Conservation (phyloP, 2,329 filamentous ascomycete species). For the Fusarium sp. region DNA sequence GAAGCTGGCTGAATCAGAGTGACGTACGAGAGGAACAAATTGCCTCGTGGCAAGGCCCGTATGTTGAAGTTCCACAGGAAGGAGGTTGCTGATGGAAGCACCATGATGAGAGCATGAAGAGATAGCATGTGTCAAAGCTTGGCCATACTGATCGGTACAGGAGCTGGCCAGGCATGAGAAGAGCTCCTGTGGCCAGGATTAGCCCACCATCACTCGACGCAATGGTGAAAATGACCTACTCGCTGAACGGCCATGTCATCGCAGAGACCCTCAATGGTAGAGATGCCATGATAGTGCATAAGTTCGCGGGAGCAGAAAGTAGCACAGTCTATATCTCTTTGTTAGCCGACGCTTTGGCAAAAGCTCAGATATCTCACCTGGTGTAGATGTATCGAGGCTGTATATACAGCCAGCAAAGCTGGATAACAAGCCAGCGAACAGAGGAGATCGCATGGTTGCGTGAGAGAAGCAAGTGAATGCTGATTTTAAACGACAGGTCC, state of each 20-base stretch:
- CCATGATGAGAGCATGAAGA: slow-evolving; percentile 44
- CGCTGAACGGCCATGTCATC: slow-evolving; percentile 39
- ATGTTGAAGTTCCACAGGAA: slow-evolving; percentile 46
- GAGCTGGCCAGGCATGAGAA: slow-evolving; percentile 48
- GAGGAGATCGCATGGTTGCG: slow-evolving; percentile 40
- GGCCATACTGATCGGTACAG: slow-evolving; percentile 47
- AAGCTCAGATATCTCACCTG: slow-evolving; percentile 13
- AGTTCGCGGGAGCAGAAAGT: slow-evolving; percentile 31
- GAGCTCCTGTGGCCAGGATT: slow-evolving; percentile 39
- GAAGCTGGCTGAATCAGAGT: slow-evolving; percentile 15
- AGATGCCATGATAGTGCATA: slow-evolving; percentile 10
- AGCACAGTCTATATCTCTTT: slow-evolving; percentile 20
- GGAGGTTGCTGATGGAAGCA: slow-evolving; percentile 43
- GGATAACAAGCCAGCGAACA: slow-evolving; percentile 15
- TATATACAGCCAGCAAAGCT: slow-evolving; percentile 13
- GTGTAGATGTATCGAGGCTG: slow-evolving; percentile 1
- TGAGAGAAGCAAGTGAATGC: not conserved
- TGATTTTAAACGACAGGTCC: slow-evolving; percentile 49
- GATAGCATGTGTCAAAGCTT: slow-evolving; percentile 44
- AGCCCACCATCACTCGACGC: slow-evolving; percentile 23
- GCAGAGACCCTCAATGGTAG: slow-evolving; percentile 23
- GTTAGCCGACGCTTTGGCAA: not conserved
- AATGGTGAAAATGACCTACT: slow-evolving; percentile 23
- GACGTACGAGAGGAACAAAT: not conserved
- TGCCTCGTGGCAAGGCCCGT: slow-evolving; percentile 17